Evolutionary conservation across 306 rosid genomes (phyloP).

Genomic region (Prunus persica): DNA sequence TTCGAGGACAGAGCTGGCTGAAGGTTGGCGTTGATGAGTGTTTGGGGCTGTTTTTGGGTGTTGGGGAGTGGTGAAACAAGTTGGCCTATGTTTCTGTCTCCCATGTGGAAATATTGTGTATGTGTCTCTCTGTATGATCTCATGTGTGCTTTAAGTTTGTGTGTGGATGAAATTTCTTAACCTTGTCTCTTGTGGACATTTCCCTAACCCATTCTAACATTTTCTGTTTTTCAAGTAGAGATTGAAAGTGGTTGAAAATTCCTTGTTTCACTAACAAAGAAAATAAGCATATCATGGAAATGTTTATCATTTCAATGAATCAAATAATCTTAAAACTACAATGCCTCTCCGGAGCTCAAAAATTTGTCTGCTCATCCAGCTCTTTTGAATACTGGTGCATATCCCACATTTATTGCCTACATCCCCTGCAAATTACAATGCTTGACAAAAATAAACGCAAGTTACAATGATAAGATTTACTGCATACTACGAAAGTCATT

Average conservation of each 20-base stretch:
- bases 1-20: constrained; percentile 73
- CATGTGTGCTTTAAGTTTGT: constrained; percentile 34
- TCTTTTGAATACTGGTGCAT: no score
- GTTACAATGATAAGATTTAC: no score
- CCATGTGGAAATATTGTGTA: constrained; percentile 25
- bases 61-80: constrained; percentile 8
- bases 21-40: constrained; percentile 88
- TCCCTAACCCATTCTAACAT: constrained; percentile 41
- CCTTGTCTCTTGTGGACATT: constrained; percentile 26
- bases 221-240: constrained; percentile 25
- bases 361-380: background rate
- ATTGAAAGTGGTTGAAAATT: background rate
- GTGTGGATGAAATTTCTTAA: constrained; percentile 30
- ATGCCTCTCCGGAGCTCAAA: background rate
- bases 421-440: no score
- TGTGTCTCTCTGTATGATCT: constrained; percentile 20
- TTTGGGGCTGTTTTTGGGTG: background rate
- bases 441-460: no score
- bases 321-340: background rate
- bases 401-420: no score
- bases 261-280: background rate
- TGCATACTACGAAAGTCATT: no score
- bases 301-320: no score
- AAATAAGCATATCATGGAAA: background rate
- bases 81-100: background rate